These are phyloP conservation scores for Vigna reflexopilosa DNA, from an alignment of 306 rosid genomes.

Conservation along the genomic window DNA sequence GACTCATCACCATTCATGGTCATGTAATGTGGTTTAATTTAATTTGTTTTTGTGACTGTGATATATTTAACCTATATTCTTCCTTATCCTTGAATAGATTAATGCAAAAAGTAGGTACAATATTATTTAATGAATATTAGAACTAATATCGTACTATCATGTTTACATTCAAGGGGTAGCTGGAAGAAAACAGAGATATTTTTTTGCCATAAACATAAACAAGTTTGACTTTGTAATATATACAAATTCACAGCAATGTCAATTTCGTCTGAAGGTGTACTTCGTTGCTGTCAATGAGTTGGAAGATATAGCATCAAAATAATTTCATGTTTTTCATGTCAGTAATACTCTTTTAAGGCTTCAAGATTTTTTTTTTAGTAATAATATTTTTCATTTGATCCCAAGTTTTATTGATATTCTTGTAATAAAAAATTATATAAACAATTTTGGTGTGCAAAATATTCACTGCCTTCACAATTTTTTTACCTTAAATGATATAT, in stretches of 20 bases:
- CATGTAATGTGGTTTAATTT: constrained; percentile 7
- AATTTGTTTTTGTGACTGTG: neutral
- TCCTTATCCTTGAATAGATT: neutral
- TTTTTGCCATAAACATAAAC: too few species aligned
- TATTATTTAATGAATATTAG: neutral
- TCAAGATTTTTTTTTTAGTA: too few species aligned
- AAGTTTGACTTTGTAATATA: too few species aligned
- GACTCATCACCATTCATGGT: neutral
- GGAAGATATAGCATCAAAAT: constrained; percentile 16
- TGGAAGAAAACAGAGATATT: too few species aligned
- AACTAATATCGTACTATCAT: neutral
- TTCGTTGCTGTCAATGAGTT: constrained; percentile 47
- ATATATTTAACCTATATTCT: neutral
- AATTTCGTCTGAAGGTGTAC: constrained; percentile 27
- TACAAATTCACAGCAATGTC: constrained; percentile 22
- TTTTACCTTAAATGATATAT: too few species aligned
- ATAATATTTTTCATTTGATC: too few species aligned
- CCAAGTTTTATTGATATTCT: too few species aligned
- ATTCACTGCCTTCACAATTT: too few species aligned
- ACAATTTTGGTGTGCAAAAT: too few species aligned
- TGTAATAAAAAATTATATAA: too few species aligned
- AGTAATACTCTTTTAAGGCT: too few species aligned
- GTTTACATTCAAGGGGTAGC: neutral
- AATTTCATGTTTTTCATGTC: neutral
- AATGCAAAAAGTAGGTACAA: neutral